A percentile compares a stretch with the other conserved stretches of the same genome.
Evolutionary conservation across 441 rosid genomes (phyloP).

Genomic region (Dalechampia spathulata): DNA sequence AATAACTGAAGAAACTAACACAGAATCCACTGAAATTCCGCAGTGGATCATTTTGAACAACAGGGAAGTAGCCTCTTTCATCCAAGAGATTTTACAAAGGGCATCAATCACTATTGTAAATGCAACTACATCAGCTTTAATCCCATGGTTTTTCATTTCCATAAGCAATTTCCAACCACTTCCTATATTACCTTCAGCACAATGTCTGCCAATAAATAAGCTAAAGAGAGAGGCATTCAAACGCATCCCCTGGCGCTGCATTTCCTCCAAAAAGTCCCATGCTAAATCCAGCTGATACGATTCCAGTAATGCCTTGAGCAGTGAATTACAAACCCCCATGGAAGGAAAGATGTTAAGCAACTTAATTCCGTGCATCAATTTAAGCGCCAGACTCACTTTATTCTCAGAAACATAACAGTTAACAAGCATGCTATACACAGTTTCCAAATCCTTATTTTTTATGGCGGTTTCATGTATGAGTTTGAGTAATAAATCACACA

Average conservation of each 20-base stretch:
- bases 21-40: slow-evolving; percentile 8
- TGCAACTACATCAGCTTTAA: slow-evolving; percentile 1
- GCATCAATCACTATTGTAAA: slow-evolving; percentile 4
- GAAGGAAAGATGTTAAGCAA: neutral
- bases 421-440: slow-evolving; percentile 6
- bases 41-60: slow-evolving; percentile 4
- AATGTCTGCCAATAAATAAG: neutral
- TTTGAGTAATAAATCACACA: slow-evolving; percentile 1
- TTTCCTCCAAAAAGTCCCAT: slow-evolving; percentile 4
- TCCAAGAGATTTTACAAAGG: neutral
- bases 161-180: slow-evolving; percentile 7
- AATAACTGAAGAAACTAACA: slow-evolving; percentile 8
- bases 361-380: neutral
- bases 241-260: neutral
- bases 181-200: slow-evolving; percentile 3
- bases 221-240: slow-evolving; percentile 1
- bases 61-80: slow-evolving; percentile 7
- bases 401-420: slow-evolving; percentile 4
- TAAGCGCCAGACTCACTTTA: slow-evolving; percentile 6
- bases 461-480: neutral
- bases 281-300: neutral
- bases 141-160: slow-evolving; percentile 3
- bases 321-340: slow-evolving; percentile 3
- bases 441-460: neutral
- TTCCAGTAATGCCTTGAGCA: slow-evolving; percentile 2